Percentiles rank a stretch among this genome's conserved stretches.
phyloP scores from a whole-genome alignment of 495 filamentous ascomycete genomes.

The Bathelium albidoporum region DNA sequence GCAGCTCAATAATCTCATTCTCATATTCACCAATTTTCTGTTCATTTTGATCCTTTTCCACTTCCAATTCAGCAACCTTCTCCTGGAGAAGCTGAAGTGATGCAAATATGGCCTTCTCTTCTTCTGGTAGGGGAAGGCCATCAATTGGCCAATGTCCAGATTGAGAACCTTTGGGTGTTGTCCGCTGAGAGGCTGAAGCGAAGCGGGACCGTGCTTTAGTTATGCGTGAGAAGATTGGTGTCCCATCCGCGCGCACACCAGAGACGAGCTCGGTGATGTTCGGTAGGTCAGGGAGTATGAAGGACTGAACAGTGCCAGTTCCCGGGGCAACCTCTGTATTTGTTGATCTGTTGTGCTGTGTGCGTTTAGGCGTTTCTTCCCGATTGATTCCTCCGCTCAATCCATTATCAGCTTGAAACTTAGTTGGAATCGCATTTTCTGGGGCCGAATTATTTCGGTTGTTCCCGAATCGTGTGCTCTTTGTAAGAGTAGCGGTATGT shows the following conservation, averaged over 20 bases:
- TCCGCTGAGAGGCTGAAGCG: constrained; percentile 29
- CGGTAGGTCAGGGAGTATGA: constrained; percentile 56
- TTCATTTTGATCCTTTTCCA: constrained; percentile 47
- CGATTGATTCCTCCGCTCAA: background rate
- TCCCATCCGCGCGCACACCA: constrained; percentile 55
- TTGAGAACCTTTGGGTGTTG: constrained; percentile 7
- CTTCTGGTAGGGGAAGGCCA: constrained; percentile 53
- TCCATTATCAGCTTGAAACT: constrained; percentile 15
- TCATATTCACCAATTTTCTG: constrained; percentile 45
- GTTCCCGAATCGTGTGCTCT: constrained; percentile 49
- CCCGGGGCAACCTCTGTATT: constrained; percentile 18
- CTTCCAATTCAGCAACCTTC: constrained; percentile 52
- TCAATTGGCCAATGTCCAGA: constrained; percentile 40
- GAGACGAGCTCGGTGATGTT: constrained; percentile 65
- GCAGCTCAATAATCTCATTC: constrained; percentile 46
- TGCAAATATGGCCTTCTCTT: constrained; percentile 60
- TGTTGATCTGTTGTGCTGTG: constrained; percentile 7
- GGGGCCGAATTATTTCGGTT: constrained; percentile 36
- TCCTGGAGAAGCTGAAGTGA: constrained; percentile 57
- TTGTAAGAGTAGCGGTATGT: constrained; percentile 34
- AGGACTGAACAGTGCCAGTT: constrained; percentile 42
- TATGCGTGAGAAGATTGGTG: constrained; percentile 49
- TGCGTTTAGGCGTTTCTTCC: constrained; percentile 13
- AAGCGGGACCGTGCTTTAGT: constrained; percentile 48
- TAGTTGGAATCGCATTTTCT: constrained; percentile 13